Evolutionary conservation across 257 asterid species (phyloP), one percentile per base, ranked within the genome.

Genomic region (Voacanga thouarsii): DNA sequence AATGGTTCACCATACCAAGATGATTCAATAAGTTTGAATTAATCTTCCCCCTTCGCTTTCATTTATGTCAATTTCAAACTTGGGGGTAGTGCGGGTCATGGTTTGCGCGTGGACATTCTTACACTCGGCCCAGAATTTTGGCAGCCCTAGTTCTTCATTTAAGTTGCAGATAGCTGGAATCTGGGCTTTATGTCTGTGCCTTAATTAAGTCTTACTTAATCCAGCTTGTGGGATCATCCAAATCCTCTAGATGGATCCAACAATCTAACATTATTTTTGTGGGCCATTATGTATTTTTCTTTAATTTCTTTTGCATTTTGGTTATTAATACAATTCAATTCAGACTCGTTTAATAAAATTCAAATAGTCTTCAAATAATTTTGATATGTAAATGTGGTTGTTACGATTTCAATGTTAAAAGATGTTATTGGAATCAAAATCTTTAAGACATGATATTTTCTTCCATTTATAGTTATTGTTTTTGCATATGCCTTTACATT

Each of bases 91-190:
- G 67, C 50, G 50, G 74, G 75, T 51, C 71, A 80, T 50, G 66
- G 75, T 75, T 64, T 56, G 33, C 78, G 71, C 71, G 82, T 76
- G 80, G 30, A 65, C 59, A 10, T 44, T 41, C 47, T 23, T 26
- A 21, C 53, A 53, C 47, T 60, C 71, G 75, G 82, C 82, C 77
- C 81, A 70, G 65, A 73, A 60, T 53, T 79, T 60, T 33, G 2
- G 2, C 2, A 33, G 37, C 37, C 1, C 37, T 33, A 33, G 37
- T 33, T 33, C 37, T 33, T 33, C n/a, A 33, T 33, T 39, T 44
- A 44, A 56, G 30, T 59, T 4, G 71, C 16, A 15, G 8, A 41
- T 45, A 70, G 47, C 70, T 60, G 78, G 78, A 80, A 80, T 45
- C 7, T n/a, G 80, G 75, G 44, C 45, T 71, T 63, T 28, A 1